These are phyloP conservation scores for Cinnamomum chago DNA, from an alignment of 164 flowering plant species.

Conservation along the genomic window DNA sequence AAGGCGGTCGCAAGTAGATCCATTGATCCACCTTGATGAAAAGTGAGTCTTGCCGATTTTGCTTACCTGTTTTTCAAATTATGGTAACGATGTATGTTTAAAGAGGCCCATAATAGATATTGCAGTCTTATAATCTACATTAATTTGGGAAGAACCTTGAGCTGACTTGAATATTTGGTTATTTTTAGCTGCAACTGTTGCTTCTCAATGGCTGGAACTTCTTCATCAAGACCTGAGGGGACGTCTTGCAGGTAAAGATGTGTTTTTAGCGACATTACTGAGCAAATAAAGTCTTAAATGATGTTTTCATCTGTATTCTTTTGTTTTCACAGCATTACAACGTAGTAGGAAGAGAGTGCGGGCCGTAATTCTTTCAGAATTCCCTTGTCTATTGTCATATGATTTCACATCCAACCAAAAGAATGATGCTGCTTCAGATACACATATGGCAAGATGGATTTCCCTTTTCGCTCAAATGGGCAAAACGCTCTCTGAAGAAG, in stretches of 20 bases:
- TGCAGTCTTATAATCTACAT: neutral
- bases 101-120: neutral
- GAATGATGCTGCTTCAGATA: slow-evolving; percentile 37
- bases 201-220: slow-evolving; percentile 94
- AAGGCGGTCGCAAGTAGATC: neutral
- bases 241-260: slow-evolving; percentile 66
- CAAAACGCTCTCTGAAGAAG: slow-evolving; percentile 74
- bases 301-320: slow-evolving; percentile 3
- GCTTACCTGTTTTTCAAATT: neutral
- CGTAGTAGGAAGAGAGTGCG: slow-evolving; percentile 83
- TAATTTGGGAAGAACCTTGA: neutral
- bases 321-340: slow-evolving; percentile 50
- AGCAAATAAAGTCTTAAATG: neutral
- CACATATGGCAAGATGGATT: slow-evolving; percentile 65
- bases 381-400: slow-evolving; percentile 57
- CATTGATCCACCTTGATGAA: neutral
- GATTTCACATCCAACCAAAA: slow-evolving; percentile 55
- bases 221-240: slow-evolving; percentile 79
- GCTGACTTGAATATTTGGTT: slow-evolving; percentile 15
- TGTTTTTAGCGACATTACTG: neutral
- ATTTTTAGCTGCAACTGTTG: slow-evolving; percentile 80
- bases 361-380: slow-evolving; percentile 58
- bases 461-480: slow-evolving; percentile 78
- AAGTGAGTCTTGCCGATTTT: neutral
- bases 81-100: neutral